Evolutionary conservation across 2,329 filamentous ascomycete genomes (phyloP).

Genomic region (Penicillium psychrosexuale): DNA sequence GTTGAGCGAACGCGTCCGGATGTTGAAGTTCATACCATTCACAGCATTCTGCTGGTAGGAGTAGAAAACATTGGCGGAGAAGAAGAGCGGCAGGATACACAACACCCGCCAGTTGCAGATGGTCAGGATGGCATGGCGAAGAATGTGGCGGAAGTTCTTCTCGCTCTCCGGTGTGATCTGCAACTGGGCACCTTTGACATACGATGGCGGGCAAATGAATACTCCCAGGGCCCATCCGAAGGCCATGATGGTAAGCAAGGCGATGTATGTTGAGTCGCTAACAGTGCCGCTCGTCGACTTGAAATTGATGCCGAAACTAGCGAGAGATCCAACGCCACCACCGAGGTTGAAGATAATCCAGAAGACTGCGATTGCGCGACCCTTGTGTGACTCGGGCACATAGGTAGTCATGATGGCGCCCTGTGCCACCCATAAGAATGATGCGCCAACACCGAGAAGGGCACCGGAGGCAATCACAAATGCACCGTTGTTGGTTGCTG

Average conservation of each 20-base stretch:
- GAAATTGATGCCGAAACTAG: slow-evolving; percentile 47
- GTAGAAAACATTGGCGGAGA: slow-evolving; percentile 56
- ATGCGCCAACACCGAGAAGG: slow-evolving; percentile 47
- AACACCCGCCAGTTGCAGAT: slow-evolving; percentile 46
- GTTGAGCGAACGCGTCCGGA: slow-evolving; percentile 56
- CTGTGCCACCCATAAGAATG: slow-evolving; percentile 49
- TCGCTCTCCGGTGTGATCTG: slow-evolving; percentile 39
- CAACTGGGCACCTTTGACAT: slow-evolving; percentile 41
- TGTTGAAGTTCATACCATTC: slow-evolving; percentile 55
- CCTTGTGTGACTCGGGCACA: slow-evolving; percentile 43
- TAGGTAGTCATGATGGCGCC: slow-evolving; percentile 52
- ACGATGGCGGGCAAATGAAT: slow-evolving; percentile 50
- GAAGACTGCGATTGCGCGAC: slow-evolving; percentile 44
- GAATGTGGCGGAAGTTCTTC: slow-evolving; percentile 37
- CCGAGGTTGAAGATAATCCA: slow-evolving; percentile 50
- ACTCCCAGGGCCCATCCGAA: slow-evolving; percentile 49
- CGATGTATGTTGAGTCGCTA: slow-evolving; percentile 51
- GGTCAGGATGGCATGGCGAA: slow-evolving; percentile 35
- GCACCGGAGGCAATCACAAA: slow-evolving; percentile 49
- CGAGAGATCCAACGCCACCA: slow-evolving; percentile 45
- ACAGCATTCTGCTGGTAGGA: slow-evolving; percentile 57
- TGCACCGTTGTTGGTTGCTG: slow-evolving; percentile 37
- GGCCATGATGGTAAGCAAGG: slow-evolving; percentile 50
- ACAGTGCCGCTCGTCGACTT: slow-evolving; percentile 45
- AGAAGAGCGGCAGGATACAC: slow-evolving; percentile 54